phyloP scores from a whole-genome alignment of 352 stramenopile species.

The Pythium brachiatum region DNA sequence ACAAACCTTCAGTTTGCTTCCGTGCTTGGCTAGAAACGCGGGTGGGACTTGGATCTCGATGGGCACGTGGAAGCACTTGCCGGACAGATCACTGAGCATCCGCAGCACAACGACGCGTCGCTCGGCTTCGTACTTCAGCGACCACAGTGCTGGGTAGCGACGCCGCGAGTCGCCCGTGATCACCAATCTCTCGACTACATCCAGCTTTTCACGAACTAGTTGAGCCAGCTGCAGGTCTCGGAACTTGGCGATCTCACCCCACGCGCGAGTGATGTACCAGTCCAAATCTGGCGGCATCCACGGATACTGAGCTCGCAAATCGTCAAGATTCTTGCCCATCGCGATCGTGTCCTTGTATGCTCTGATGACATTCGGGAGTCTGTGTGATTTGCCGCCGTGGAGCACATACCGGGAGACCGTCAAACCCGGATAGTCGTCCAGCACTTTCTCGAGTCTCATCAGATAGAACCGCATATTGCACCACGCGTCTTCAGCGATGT shows the following conservation, averaged over 20 bases:
- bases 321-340: constrained; percentile 11
- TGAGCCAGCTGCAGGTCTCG: constrained; percentile 15
- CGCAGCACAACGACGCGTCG: neutral
- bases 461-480: neutral
- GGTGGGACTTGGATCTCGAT: constrained; percentile 15
- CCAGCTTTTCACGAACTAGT: constrained; percentile 11
- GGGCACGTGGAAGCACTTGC: constrained; percentile 19
- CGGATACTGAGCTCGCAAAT: constrained; percentile 1
- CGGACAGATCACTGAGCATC: constrained; percentile 25
- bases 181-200: constrained; percentile 16
- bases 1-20: constrained; percentile 5
- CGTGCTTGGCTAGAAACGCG: constrained; percentile 10
- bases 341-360: constrained; percentile 8
- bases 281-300: constrained; percentile 16
- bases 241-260: constrained; percentile 1
- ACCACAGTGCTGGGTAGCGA: constrained; percentile 18
- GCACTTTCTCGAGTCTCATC: constrained; percentile 3
- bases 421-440: neutral
- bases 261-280: constrained; percentile 18
- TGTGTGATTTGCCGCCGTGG: neutral
- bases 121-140: constrained; percentile 5
- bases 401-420: neutral
- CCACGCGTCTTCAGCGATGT: neutral
- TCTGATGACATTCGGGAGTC: neutral
- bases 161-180: constrained; percentile 9